phyloP scores from a whole-genome alignment of 2,329 filamentous ascomycete species.

The Stachybotrys echinatus region DNA sequence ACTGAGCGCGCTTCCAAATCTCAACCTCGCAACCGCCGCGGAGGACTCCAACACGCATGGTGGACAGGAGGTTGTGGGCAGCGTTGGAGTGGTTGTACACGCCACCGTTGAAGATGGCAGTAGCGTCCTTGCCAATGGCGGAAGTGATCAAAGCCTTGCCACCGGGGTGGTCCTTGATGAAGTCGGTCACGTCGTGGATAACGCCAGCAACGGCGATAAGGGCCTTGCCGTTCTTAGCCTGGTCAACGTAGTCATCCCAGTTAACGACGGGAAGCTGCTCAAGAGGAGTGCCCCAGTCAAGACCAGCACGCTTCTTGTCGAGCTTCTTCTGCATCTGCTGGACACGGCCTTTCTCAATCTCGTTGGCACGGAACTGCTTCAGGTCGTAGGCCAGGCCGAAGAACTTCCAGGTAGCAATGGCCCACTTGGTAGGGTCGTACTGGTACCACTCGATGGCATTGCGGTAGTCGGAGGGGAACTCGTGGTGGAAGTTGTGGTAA shows the following conservation, averaged over 20 bases:
- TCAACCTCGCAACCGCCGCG: constrained; percentile 84
- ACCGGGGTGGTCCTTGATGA: constrained; percentile 87
- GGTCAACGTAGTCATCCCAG: constrained; percentile 80
- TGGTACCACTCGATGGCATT: constrained; percentile 89
- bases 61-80: constrained; percentile 81
- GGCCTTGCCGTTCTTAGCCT: constrained; percentile 69
- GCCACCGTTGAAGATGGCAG: constrained; percentile 87
- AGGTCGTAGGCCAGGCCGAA: constrained; percentile 79
- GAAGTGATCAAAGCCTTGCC: constrained; percentile 81
- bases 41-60: constrained; percentile 83
- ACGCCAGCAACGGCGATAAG: constrained; percentile 77
- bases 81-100: constrained; percentile 88
- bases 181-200: constrained; percentile 77
- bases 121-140: constrained; percentile 81
- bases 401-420: constrained; percentile 79
- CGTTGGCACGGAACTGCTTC: constrained; percentile 86
- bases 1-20: constrained; percentile 85
- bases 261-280: constrained; percentile 80
- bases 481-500: constrained; percentile 95
- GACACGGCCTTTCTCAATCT: constrained; percentile 86
- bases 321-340: constrained; percentile 92
- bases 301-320: constrained; percentile 73
- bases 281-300: constrained; percentile 83
- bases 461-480: constrained; percentile 89
- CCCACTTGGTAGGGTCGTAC: constrained; percentile 90